Evolutionary conservation across 306 rosid genomes (phyloP), one percentile per base, ranked within the genome.

Genomic region (Cicer cuneatum): DNA sequence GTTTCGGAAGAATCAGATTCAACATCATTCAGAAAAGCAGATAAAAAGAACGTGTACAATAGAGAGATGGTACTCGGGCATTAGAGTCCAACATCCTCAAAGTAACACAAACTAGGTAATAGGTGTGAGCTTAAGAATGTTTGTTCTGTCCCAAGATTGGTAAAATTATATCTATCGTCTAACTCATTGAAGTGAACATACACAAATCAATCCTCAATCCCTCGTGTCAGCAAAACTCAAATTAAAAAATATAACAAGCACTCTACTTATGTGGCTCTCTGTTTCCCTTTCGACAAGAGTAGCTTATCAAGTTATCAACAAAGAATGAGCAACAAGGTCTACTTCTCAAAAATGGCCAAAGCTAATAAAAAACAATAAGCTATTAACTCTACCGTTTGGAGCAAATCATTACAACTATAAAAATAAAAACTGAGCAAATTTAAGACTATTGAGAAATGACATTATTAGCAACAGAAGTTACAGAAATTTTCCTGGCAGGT

Each of bases 1-100:
- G 90, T 87, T 85, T 86, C 93, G 71, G 92, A 85, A 69, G 93
- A 86, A 83, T 86, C 90, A 19, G 87, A 73, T 62, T 77, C 92
- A 64, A 64, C 87, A 69, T 79, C 90, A 72, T 86, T 91, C 68
- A 80, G 74, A 71, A 76, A 92, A 64, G 91, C 97, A 85, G 92
- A 88, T 83, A 29, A 29, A 29, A 29, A 29, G 33, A 29, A 29
- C 33, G 3, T 29, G 33, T 29, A 29, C 33, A 29, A 29, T 29
- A 29, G 33, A 29, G 33, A 29, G 33, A 29, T 29, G 35, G 35
- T 29, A 29, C 35, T 29, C 35, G 4, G 3, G 35, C 35, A 29
- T 21, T 19, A 19, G 21, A 19, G 21, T 19, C 21, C 21, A 19
- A 19, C 21, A 19, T 19, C 21, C 21, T 19, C 21, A 19, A 19